phyloP scores from a whole-genome alignment of 441 rosid species.

The Erodium trifolium region DNA sequence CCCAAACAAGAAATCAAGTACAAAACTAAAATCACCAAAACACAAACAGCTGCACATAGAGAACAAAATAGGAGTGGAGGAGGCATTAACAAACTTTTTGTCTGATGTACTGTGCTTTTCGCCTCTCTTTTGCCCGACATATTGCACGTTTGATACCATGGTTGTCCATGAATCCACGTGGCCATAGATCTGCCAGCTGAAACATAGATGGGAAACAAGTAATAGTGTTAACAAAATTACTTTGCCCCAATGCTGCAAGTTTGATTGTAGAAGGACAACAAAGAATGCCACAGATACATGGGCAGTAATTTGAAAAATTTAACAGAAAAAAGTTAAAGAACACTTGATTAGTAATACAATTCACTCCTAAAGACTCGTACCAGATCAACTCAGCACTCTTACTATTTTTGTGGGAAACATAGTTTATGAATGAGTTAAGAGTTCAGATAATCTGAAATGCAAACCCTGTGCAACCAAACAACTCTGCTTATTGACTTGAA shows the following conservation, averaged over 20 bases:
- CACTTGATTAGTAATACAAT: too few relatives aligned
- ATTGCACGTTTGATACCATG: conserved; percentile 88
- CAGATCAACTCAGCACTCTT: too few relatives aligned
- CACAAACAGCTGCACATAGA: background rate
- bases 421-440: too few relatives aligned
- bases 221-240: background rate
- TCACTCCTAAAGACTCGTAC: too few relatives aligned
- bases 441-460: too few relatives aligned
- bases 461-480: too few relatives aligned
- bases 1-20: conserved; percentile 25
- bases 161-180: conserved; percentile 54
- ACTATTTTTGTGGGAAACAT: too few relatives aligned
- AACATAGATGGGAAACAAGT: conserved; percentile 19
- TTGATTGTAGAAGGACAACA: background rate
- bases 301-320: too few relatives aligned
- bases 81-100: conserved; percentile 32
- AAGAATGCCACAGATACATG: too few relatives aligned
- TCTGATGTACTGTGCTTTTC: conserved; percentile 37
- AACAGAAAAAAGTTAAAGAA: too few relatives aligned
- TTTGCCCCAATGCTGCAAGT: background rate
- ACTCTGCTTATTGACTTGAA: too few relatives aligned
- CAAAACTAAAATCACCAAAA: conserved; percentile 1
- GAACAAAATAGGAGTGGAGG: background rate
- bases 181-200: conserved; percentile 46
- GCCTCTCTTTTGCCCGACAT: conserved; percentile 75